Conservation (phyloP, 1,284 basidiomycete species). For the Cutaneotrichosporon cyanovorans region DNA sequence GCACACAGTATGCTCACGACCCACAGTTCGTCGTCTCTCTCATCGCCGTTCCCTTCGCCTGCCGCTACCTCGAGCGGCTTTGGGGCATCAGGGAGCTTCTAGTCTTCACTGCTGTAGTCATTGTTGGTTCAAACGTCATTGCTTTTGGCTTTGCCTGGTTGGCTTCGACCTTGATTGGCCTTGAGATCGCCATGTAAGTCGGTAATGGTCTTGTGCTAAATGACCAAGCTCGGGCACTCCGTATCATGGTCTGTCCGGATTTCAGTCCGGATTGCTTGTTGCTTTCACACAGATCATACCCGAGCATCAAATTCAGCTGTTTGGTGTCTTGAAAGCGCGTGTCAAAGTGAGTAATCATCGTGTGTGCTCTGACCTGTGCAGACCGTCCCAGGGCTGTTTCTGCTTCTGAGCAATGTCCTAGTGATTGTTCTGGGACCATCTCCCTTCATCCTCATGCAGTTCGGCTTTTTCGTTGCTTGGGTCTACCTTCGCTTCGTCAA, state of each 20-base stretch:
- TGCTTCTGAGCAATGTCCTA: constrained; percentile 82
- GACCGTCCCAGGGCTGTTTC: constrained; percentile 87
- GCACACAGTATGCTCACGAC: constrained; percentile 10
- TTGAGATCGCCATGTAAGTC: constrained; percentile 53
- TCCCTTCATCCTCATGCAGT: constrained; percentile 94
- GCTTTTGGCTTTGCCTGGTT: constrained; percentile 56
- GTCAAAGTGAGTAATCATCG: constrained; percentile 76
- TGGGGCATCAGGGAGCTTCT: constrained; percentile 83
- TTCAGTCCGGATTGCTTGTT: constrained; percentile 85
- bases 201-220: constrained; percentile 2
- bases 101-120: constrained; percentile 73
- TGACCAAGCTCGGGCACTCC: constrained; percentile 66
- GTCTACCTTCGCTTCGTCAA: constrained; percentile 96
- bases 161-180: constrained; percentile 37
- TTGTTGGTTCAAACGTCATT: constrained; percentile 78
- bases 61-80: constrained; percentile 83
- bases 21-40: constrained; percentile 67
- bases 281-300: constrained; percentile 96
- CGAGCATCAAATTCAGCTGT: constrained; percentile 90
- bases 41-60: constrained; percentile 68
- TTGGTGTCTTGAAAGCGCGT: constrained; percentile 74
- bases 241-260: constrained; percentile 84
- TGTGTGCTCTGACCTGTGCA: constrained; percentile 35
- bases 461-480: constrained; percentile 95
- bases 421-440: constrained; percentile 81